Conservation (phyloP, 192 early-diverging fungal species). For the Podila epicladia region DNA sequence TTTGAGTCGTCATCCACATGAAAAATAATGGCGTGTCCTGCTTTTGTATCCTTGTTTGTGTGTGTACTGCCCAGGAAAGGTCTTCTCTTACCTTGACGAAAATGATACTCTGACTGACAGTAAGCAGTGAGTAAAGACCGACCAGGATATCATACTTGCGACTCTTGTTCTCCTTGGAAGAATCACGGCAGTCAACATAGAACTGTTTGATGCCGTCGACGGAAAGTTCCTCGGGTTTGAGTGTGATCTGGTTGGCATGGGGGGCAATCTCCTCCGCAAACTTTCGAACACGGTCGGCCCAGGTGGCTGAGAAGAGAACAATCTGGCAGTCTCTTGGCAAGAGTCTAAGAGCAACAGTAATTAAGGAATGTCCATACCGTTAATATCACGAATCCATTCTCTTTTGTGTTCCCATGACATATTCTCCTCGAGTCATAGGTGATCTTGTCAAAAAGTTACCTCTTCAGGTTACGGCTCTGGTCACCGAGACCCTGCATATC, state of each 20-base stretch:
- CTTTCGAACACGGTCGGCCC: conserved; percentile 75
- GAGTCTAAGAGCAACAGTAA: conserved; percentile 50
- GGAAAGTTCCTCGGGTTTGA: conserved; percentile 89
- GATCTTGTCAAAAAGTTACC: conserved; percentile 50
- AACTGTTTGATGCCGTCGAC: conserved; percentile 97
- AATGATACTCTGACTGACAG: conserved; percentile 96
- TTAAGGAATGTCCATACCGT: neutral
- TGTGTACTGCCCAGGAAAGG: conserved; percentile 2
- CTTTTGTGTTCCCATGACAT: no score
- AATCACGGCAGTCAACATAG: conserved; percentile 91
- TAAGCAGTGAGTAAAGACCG: conserved; percentile 82
- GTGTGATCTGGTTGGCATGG: conserved; percentile 84
- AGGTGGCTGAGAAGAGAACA: conserved; percentile 96
- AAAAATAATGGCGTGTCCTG: no score
- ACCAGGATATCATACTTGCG: conserved; percentile 84
- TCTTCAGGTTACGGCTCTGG: conserved; percentile 87
- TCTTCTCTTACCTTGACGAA: conserved; percentile 79
- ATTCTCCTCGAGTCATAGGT: neutral
- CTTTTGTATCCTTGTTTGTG: no score
- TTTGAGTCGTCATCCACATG: no score
- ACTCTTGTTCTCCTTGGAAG: conserved; percentile 48
- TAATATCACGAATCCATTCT: no score
- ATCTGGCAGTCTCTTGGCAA: conserved; percentile 83
- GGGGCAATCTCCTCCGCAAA: conserved; percentile 89
- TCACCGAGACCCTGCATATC: conserved; percentile 87